Conservation (phyloP, 169 alveolate species). For the Theileria sp. region DNA sequence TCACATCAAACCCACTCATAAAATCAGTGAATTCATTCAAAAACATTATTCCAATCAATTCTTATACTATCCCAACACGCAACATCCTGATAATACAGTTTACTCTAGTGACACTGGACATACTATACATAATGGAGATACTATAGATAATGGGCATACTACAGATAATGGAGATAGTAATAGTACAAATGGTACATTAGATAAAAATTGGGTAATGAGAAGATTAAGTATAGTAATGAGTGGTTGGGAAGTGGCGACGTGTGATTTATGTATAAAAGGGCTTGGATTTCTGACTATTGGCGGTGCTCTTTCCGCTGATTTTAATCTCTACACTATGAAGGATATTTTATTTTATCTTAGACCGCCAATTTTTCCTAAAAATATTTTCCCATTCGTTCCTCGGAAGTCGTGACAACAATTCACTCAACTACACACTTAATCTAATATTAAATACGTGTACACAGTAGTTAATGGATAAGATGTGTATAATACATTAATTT, state of each 20-base stretch:
- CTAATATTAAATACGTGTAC: too few species aligned
- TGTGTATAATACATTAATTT: not conserved
- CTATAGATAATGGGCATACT: slow-evolving; percentile 13
- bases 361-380: slow-evolving; percentile 52
- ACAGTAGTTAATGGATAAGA: not conserved
- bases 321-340: slow-evolving; percentile 34
- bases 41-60: not conserved
- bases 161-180: slow-evolving; percentile 7
- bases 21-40: slow-evolving; percentile 4
- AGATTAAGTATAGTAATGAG: slow-evolving; percentile 14
- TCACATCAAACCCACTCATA: slow-evolving; percentile 16
- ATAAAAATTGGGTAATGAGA: not conserved
- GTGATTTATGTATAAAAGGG: slow-evolving; percentile 63
- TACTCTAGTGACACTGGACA: too few species aligned
- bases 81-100: not conserved
- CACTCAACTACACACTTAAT: too few species aligned
- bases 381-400: slow-evolving; percentile 34
- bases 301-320: slow-evolving; percentile 44
- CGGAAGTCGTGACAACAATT: not conserved
- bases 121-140: slow-evolving; percentile 32
- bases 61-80: not conserved
- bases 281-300: slow-evolving; percentile 62
- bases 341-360: slow-evolving; percentile 37
- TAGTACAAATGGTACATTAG: not conserved
- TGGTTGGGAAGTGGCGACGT: slow-evolving; percentile 63